These are phyloP conservation scores for Boletus coccyginus DNA, from an alignment of 768 basidiomycete genomes.

Conservation along the genomic window DNA sequence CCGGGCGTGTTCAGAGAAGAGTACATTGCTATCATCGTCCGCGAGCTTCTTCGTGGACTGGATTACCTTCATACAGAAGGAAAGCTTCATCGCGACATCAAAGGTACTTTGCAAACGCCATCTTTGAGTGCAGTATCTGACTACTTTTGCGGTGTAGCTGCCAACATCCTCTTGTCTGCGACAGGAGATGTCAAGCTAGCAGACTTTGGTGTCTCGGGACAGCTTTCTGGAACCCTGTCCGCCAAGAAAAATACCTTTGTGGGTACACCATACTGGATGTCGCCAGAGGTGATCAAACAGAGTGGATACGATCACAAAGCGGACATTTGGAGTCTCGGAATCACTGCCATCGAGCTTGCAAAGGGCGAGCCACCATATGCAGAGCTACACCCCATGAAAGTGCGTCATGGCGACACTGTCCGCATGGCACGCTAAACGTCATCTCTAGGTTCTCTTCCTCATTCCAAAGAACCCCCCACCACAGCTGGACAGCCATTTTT, in stretches of 20 bases:
- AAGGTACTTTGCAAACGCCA: conserved; percentile 53
- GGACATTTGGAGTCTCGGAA: conserved; percentile 98
- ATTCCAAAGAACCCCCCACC: conserved; percentile 99
- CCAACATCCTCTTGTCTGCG: conserved; percentile 90
- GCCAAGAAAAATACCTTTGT: conserved; percentile 99
- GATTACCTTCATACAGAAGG: conserved; percentile 96
- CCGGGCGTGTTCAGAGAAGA: conserved; percentile 97
- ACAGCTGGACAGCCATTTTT: conserved; percentile 84
- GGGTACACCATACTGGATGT: conserved; percentile 99
- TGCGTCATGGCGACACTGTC: conserved; percentile 29
- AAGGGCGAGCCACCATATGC: conserved; percentile 98
- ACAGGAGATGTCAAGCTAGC: conserved; percentile 96
- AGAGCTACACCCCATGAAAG: conserved; percentile 99
- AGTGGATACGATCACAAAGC: conserved; percentile 99
- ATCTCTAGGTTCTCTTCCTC: conserved; percentile 82
- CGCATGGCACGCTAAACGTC: not conserved
- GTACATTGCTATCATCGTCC: conserved; percentile 95
- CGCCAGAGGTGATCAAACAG: conserved; percentile 99
- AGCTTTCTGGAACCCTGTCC: conserved; percentile 87
- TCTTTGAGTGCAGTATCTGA: not conserved
- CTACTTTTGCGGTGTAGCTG: conserved; percentile 49
- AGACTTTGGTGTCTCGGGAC: conserved; percentile 98
- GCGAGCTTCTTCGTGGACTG: conserved; percentile 87
- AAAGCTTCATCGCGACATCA: conserved; percentile 98
- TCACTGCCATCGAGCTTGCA: conserved; percentile 96